Conservation (phyloP, 805 yeast species). For the Candida michaelii region DNA sequence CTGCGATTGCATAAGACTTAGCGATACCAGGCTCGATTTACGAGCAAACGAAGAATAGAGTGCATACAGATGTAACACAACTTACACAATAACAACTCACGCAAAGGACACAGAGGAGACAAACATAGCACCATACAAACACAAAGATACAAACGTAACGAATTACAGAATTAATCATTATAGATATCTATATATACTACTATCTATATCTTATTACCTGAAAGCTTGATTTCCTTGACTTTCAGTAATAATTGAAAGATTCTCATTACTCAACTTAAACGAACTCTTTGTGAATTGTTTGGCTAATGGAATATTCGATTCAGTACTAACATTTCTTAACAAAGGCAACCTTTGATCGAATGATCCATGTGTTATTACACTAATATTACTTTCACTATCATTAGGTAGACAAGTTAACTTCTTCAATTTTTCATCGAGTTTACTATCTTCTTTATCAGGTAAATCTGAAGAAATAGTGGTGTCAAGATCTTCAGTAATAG, state of each 20-base stretch:
- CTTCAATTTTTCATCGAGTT: background rate
- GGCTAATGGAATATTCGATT: constrained; percentile 13
- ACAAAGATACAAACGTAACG: no score
- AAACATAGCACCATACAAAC: no score
- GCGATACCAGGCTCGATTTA: no score
- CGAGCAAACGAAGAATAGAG: no score
- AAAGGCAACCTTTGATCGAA: constrained; percentile 20
- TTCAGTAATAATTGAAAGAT: constrained; percentile 22
- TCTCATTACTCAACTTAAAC: constrained; percentile 20
- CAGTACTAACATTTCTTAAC: constrained; percentile 15
- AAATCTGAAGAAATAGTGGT: no score
- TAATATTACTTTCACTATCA: constrained; percentile 18
- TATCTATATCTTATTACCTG: no score
- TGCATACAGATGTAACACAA: no score
- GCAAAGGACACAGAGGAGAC: no score
- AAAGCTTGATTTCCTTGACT: constrained; percentile 12
- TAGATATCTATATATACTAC: constrained; percentile 4
- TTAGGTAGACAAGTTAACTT: constrained; percentile 9
- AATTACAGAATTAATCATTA: background rate
- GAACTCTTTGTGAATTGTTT: constrained; percentile 10
- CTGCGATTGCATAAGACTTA: no score
- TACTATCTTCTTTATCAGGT: background rate
- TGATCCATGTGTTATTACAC: constrained; percentile 17
- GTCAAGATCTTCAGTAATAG: background rate
- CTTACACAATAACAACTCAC: no score